Base-by-base conservation (phyloP, 164 flowering plant genomes). In the Cinnamomum micranthum region DNA sequence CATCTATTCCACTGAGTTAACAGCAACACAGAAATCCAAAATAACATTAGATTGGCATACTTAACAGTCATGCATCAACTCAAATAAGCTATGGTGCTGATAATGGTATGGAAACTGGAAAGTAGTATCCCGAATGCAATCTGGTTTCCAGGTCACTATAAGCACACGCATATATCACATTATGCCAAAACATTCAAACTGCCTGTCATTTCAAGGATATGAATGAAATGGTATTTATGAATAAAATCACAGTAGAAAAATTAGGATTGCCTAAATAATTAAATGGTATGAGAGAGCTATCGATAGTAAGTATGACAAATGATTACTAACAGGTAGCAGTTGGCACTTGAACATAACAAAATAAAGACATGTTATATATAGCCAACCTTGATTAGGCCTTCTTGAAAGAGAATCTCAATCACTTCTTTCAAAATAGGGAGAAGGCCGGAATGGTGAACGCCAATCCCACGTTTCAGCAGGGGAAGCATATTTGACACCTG, bases 371-470 rank as follows among this genome's bases (percentile, higher is more conserved):
- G 50, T 27, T 52, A 24, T 65, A 33, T 28, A 25, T 62, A 52
- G 0, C 86, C 35, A 73, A 96, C 99, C 99, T 96, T 96, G 76
- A 96, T 94, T 24, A 91, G 87, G 27, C 98, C 98, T 90, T 96
- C 99, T 83, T 96, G 98, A 82, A 96, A 96, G 59, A 96, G 81
- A 76, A 96, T 92, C 86, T 96, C 99, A 79, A 96, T 96, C 55
- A 96, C 99, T 87, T 96, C 99, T 76, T 96, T 96, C 78, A 96
- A 80, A 76, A 96, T 96, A 50, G 98, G 99, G 76, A 96, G 95
- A 87, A 96, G 88, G 33, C 99, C 99, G 85, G 99, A 96, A 84
- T 96, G 99, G 81, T 96, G 99, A 63, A 96, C 99, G 20, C 99
- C 98, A 77, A 96, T 92, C 55, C 99, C 99, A 78, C 99, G 91